Base-by-base conservation (phyloP, 306 rosid species). In the Pterocarpus santalinus region DNA sequence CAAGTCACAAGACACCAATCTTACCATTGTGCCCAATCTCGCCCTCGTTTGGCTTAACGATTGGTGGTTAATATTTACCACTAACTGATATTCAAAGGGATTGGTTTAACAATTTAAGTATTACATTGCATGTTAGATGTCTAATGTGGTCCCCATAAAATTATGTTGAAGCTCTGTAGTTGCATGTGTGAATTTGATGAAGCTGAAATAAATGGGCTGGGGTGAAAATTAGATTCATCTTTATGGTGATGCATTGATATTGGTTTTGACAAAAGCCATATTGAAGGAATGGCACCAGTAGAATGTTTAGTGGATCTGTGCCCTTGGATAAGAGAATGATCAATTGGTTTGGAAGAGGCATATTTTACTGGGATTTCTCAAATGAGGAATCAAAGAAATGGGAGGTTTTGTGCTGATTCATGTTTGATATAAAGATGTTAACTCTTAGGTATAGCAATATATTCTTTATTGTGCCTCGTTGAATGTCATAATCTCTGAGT, bases 311-410 rank as follows among this genome's bases (percentile, higher is more conserved):
- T 60, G 52, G 16, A 17, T 49, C 63, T 66, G 38, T 72, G 43
- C 44, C 14, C 72, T 78, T 66, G 76, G 76, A 36, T 56, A 9
- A 46, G 49, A 69, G 7, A 69, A 51, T 15, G 10, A 28, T 62
- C 43, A 49, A 41, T 49, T 38, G 72, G 52, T 76, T 76, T 60
- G 72, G 67, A 49, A 47, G n/a, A 43, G 57, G 64, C 69, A n/a
- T 83, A 38, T 49, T 63, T 5, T 22, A 38, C 5, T 68, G 69
- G 8, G 53, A 28, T 73, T 79, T 79, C 49, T 80, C 46, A 34
- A 11, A 15, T 35, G 64, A 69, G 63, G 28, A 65, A 34, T 17
- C 33, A 52, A 39, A 73, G 32, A 22, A 62, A 38, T 51, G 13
- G 49, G 8, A 52, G 2, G 36, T 58, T 75, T 62, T 64, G n/a